A percentile compares a stretch with the other conserved stretches of the same genome.
Evolutionary conservation across 768 basidiomycete species (phyloP).

Genomic region (Collybia nuda): DNA sequence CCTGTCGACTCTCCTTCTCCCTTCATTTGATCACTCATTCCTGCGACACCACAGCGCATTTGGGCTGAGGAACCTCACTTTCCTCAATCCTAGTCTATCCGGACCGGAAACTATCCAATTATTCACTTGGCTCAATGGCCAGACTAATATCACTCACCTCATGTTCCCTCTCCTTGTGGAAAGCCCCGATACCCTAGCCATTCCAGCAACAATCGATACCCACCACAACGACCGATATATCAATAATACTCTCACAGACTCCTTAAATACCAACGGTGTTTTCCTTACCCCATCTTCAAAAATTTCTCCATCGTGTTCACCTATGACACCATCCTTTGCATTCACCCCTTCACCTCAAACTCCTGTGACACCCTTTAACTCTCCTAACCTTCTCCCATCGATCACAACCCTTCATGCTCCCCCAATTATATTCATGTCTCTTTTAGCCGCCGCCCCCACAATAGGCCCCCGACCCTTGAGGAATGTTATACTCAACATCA

Average conservation of each 20-base stretch:
- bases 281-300: slow-evolving; percentile 3
- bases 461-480: slow-evolving; percentile 25
- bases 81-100: slow-evolving; percentile 30
- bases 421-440: slow-evolving; percentile 28
- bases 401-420: slow-evolving; percentile 37
- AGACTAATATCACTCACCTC: slow-evolving; percentile 37
- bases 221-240: neutral
- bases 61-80: slow-evolving; percentile 37
- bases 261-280: slow-evolving; percentile 2
- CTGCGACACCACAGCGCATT: slow-evolving; percentile 43
- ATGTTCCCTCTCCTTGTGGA: slow-evolving; percentile 38
- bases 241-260: slow-evolving; percentile 4
- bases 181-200: slow-evolving; percentile 8
- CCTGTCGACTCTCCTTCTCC: slow-evolving; percentile 37
- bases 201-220: slow-evolving; percentile 6
- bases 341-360: slow-evolving; percentile 10
- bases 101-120: slow-evolving; percentile 29
- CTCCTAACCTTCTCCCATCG: slow-evolving; percentile 39
- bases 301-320: slow-evolving; percentile 9
- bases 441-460: slow-evolving; percentile 14
- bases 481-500: slow-evolving; percentile 37
- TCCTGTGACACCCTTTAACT: slow-evolving; percentile 19
- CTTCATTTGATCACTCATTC: slow-evolving; percentile 40
- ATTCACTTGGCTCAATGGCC: slow-evolving; percentile 43
- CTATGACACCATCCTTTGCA: slow-evolving; percentile 3